A percentile compares a stretch with the other conserved stretches of the same genome.
Evolutionary conservation across 768 basidiomycete genomes (phyloP).

Genomic region (Trametes maxima): DNA sequence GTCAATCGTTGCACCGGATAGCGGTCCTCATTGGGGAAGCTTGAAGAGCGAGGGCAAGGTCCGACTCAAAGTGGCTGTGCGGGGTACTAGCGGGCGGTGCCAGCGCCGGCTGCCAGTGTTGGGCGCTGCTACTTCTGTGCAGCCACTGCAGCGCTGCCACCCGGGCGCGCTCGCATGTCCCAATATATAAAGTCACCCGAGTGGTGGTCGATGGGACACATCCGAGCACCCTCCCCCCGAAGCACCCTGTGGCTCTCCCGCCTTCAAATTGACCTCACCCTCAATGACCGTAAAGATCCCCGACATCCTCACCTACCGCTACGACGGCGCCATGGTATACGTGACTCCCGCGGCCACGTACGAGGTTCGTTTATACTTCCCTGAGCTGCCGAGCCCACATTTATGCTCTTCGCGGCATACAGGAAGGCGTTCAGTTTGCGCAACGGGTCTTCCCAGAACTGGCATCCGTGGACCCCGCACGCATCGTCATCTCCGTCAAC

Average conservation of each 20-base stretch:
- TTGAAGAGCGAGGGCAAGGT: too few relatives aligned
- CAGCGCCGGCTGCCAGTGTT: too few relatives aligned
- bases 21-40: too few relatives aligned
- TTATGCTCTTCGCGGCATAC: background rate
- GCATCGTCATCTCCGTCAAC: slow-evolving; percentile 31
- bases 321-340: slow-evolving; percentile 30
- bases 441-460: slow-evolving; percentile 28
- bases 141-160: too few relatives aligned
- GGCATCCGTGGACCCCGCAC: slow-evolving; percentile 15
- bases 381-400: background rate
- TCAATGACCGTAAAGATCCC: background rate
- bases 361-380: slow-evolving; percentile 16
- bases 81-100: too few relatives aligned
- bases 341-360: slow-evolving; percentile 29
- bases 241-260: background rate
- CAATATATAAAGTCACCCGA: background rate
- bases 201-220: background rate
- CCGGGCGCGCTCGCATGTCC: background rate
- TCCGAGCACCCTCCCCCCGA: background rate
- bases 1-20: too few relatives aligned
- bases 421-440: slow-evolving; percentile 30
- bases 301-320: slow-evolving; percentile 32
- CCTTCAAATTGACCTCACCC: background rate
- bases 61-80: too few relatives aligned
- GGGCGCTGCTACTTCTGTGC: too few relatives aligned